These are phyloP conservation scores for Aspergillus unguis DNA, from an alignment of 2,329 filamentous ascomycete genomes.

Conservation along the genomic window DNA sequence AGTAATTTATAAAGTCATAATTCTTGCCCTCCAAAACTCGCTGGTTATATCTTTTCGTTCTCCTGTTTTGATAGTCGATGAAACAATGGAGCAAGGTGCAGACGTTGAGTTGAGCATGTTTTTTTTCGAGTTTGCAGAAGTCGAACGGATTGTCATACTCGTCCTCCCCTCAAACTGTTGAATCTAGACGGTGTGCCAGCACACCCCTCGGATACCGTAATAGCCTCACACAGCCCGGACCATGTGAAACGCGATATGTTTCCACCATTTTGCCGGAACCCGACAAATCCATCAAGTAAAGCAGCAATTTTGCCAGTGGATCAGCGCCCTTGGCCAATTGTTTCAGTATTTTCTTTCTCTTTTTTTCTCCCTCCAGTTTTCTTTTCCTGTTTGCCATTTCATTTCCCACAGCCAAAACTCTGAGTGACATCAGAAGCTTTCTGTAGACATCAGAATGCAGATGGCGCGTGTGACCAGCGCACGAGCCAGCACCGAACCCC, in stretches of 20 bases:
- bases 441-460: not conserved
- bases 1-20: slow-evolving; percentile 30
- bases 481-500: slow-evolving; percentile 9
- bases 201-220: not conserved
- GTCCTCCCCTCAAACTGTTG: not conserved
- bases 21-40: slow-evolving; percentile 16
- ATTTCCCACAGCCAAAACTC: not conserved
- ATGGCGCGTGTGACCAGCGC: slow-evolving; percentile 24
- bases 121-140: slow-evolving; percentile 25
- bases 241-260: not conserved
- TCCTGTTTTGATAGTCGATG: not conserved
- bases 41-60: not conserved
- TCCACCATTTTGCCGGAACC: not conserved
- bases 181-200: slow-evolving; percentile 3
- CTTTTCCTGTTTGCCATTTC: not conserved
- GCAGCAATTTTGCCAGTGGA: not conserved
- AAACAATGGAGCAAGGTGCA: slow-evolving; percentile 9
- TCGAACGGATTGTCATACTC: slow-evolving; percentile 17
- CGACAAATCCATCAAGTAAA: not conserved
- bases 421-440: not conserved
- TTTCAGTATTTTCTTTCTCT: slow-evolving; percentile 4
- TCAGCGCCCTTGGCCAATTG: not conserved
- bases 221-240: not conserved
- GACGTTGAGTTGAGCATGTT: slow-evolving; percentile 3
- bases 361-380: slow-evolving; percentile 4